Percentiles rank a stretch among this genome's conserved stretches.
These are phyloP conservation scores for Microthyrium microscopicum DNA, from an alignment of 2,329 filamentous ascomycete species.

Conservation along the genomic window DNA sequence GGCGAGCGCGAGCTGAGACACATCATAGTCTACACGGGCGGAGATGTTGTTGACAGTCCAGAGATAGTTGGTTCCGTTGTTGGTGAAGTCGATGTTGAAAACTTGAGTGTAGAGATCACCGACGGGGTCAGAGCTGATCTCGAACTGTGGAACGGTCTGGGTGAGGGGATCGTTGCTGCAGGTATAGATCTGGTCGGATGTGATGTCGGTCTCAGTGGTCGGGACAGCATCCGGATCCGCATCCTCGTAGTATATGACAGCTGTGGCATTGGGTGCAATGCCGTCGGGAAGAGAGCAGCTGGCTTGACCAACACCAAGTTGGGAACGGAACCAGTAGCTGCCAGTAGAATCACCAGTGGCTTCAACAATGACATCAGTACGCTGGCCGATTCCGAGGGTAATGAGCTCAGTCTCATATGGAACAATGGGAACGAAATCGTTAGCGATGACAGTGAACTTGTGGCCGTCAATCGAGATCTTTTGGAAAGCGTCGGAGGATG, in stretches of 20 bases:
- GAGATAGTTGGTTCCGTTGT: conserved; percentile 11
- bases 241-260: conserved; percentile 47
- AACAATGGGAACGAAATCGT: conserved; percentile 25
- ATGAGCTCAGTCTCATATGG: conserved; percentile 24
- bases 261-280: conserved; percentile 31
- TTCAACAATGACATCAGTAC: conserved; percentile 11
- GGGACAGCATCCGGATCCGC: conserved; percentile 36
- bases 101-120: background rate
- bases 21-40: conserved; percentile 22
- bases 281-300: conserved; percentile 25
- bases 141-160: conserved; percentile 35
- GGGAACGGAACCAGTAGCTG: conserved; percentile 18
- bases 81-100: conserved; percentile 9
- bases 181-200: conserved; percentile 17
- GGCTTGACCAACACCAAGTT: conserved; percentile 10
- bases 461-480: conserved; percentile 28
- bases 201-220: conserved; percentile 27
- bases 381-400: conserved; percentile 18
- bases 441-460: conserved; percentile 25
- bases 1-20: conserved; percentile 19
- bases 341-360: conserved; percentile 12
- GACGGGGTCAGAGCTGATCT: conserved; percentile 21
- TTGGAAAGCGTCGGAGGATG: conserved; percentile 22
- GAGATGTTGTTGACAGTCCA: conserved; percentile 15
- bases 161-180: conserved; percentile 43